A percentile compares a stretch with the other conserved stretches of the same genome.
phyloP scores from a whole-genome alignment of 1,284 basidiomycete species.

The Athelia psychrophila region DNA sequence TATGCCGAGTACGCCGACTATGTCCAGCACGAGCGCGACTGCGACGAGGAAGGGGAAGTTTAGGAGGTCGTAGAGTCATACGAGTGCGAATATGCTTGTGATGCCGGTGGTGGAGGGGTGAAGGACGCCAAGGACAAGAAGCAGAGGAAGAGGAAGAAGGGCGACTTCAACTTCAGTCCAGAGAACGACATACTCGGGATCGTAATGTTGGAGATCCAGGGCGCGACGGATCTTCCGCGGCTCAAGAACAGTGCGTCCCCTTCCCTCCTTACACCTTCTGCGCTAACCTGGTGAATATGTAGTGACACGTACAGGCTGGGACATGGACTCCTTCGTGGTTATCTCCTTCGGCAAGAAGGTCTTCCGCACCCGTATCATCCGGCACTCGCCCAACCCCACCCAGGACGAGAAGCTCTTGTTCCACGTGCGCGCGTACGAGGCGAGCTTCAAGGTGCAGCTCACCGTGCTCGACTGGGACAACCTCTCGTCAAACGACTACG shows the following conservation, averaged over 20 bases:
- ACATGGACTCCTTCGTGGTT: slow-evolving; percentile 96
- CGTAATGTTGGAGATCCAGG: slow-evolving; percentile 76
- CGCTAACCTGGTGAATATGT: too few species aligned
- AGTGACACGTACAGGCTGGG: too few species aligned
- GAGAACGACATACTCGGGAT: slow-evolving; percentile 86
- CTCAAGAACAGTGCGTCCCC: slow-evolving; percentile 77
- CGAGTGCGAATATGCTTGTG: too few species aligned
- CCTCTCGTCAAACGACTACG: slow-evolving; percentile 82
- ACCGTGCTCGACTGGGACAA: slow-evolving; percentile 95
- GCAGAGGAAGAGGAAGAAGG: slow-evolving; percentile 35
- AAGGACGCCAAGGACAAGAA: too few species aligned
- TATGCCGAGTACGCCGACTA: too few species aligned
- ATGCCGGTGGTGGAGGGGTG: too few species aligned
- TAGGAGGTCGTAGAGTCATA: slow-evolving; percentile 25
- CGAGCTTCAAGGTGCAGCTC: slow-evolving; percentile 73
- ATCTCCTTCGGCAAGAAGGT: slow-evolving; percentile 97
- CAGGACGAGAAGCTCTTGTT: slow-evolving; percentile 98
- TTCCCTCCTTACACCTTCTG: too few species aligned
- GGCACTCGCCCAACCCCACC: slow-evolving; percentile 84
- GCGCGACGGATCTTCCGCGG: slow-evolving; percentile 82
- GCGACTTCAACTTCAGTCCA: slow-evolving; percentile 65
- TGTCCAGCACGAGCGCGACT: slow-evolving; percentile 10
- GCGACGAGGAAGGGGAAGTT: slow-evolving; percentile 23
- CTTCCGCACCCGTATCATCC: slow-evolving; percentile 88
- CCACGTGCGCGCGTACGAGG: slow-evolving; percentile 90